Evolutionary conservation across 148 eudicot genomes (phyloP).

Genomic region (Vaccinium macrocarpon): DNA sequence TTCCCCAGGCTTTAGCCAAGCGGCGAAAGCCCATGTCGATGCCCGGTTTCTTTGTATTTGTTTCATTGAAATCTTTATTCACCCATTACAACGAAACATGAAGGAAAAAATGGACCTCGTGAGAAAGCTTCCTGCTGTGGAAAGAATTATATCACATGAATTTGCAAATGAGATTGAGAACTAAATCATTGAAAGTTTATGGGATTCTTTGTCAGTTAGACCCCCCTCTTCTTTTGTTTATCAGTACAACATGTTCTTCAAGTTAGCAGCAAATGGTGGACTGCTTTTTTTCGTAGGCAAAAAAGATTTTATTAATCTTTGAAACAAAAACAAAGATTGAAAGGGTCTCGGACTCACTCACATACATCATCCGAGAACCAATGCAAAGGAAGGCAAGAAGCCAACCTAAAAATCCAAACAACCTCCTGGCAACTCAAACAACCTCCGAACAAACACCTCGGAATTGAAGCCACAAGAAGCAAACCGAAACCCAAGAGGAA

Average conservation of each 20-base stretch:
- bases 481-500: too few relatives aligned
- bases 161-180: not conserved
- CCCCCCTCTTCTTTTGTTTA: too few relatives aligned
- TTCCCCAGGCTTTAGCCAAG: not conserved
- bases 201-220: not conserved
- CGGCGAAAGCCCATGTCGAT: not conserved
- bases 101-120: not conserved
- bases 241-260: not conserved
- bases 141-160: not conserved
- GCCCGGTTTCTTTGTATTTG: not conserved
- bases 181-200: not conserved
- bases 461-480: too few relatives aligned
- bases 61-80: not conserved
- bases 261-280: not conserved
- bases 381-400: too few relatives aligned
- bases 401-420: too few relatives aligned
- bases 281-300: not conserved
- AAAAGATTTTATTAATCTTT: too few relatives aligned
- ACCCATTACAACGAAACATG: not conserved
- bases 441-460: too few relatives aligned
- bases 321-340: too few relatives aligned
- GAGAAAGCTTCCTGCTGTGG: slow-evolving; percentile 2
- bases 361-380: too few relatives aligned
- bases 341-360: too few relatives aligned
- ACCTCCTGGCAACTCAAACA: too few relatives aligned